Evolutionary conservation across 2,329 filamentous ascomycete species (phyloP).

Genomic region (Epichloe coenophiala): DNA sequence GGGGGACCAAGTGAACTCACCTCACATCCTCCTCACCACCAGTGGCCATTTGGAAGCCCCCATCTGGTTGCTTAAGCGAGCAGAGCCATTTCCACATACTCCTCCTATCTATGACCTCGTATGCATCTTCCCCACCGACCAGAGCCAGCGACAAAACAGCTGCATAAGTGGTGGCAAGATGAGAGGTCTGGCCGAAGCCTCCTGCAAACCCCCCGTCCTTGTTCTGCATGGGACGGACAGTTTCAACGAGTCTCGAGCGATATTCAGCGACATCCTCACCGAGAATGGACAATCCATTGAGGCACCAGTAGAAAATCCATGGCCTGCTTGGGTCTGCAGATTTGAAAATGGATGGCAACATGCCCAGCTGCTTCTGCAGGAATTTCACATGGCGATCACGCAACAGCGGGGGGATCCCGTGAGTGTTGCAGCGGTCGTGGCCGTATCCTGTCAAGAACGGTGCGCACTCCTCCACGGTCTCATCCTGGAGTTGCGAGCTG

Average conservation of each 20-base stretch:
- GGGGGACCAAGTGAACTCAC: conserved; percentile 25
- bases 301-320: conserved; percentile 90
- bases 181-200: conserved; percentile 80
- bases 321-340: conserved; percentile 75
- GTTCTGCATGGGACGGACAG: conserved; percentile 73
- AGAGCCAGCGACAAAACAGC: conserved; percentile 64
- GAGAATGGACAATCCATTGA: conserved; percentile 61
- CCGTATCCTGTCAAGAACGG: conserved; percentile 49
- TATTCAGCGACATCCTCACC: conserved; percentile 61
- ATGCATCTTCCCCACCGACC: conserved; percentile 61
- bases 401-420: conserved; percentile 64
- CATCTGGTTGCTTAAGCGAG: conserved; percentile 69
- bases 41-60: conserved; percentile 77
- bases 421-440: conserved; percentile 45
- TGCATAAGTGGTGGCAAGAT: conserved; percentile 83
- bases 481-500: conserved; percentile 54
- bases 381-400: conserved; percentile 49
- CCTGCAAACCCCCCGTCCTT: conserved; percentile 76
- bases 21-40: conserved; percentile 89
- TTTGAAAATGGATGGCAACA: conserved; percentile 57
- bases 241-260: conserved; percentile 56
- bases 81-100: conserved; percentile 88
- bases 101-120: conserved; percentile 65
- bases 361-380: conserved; percentile 41
- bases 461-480: conserved; percentile 54